Conservation (phyloP, 768 basidiomycete species). For the Butyriboletus loyo region DNA sequence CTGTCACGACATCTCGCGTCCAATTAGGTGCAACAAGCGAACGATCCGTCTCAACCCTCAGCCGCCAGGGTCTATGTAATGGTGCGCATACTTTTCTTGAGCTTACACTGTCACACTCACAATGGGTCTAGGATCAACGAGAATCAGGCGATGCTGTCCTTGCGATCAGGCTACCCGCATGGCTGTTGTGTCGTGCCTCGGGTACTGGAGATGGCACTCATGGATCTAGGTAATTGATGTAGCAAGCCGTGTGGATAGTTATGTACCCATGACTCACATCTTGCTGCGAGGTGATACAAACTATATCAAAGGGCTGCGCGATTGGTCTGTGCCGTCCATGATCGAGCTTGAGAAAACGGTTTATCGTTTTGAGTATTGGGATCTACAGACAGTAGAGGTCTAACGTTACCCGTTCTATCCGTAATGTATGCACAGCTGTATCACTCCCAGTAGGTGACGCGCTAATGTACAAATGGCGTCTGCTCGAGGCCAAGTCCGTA, state of each 20-base stretch:
- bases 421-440: too few relatives aligned
- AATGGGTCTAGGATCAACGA: not conserved
- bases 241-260: not conserved
- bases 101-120: not conserved
- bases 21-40: not conserved
- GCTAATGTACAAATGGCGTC: too few relatives aligned
- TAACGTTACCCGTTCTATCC: too few relatives aligned
- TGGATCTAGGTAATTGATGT: not conserved
- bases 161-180: not conserved
- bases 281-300: not conserved
- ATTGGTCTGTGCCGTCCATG: too few relatives aligned
- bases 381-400: not conserved
- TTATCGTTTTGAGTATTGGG: too few relatives aligned
- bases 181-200: not conserved
- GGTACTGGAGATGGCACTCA: not conserved
- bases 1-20: too few relatives aligned
- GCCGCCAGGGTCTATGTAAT: not conserved
- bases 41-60: not conserved
- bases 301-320: too few relatives aligned
- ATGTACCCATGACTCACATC: too few relatives aligned
- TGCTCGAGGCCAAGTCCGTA: too few relatives aligned
- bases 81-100: not conserved
- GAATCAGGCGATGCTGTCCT: not conserved
- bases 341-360: too few relatives aligned
- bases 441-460: too few relatives aligned